Conservation (phyloP, 495 filamentous ascomycete genomes). For the Penicillium dipodomyicola region DNA sequence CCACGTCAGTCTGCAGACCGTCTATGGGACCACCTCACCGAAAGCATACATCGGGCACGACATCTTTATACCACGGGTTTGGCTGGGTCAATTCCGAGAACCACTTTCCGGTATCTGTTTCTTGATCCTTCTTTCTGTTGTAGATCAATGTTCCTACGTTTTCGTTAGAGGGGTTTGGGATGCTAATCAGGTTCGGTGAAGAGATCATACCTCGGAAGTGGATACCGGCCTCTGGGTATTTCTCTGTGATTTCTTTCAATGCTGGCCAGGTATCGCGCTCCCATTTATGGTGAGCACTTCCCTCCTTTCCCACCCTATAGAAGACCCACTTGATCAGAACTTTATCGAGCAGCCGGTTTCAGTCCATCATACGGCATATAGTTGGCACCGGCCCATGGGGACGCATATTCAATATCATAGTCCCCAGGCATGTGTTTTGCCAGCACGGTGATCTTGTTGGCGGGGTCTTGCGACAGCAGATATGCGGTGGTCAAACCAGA, state of each 20-base stretch:
- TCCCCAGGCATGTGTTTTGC: constrained; percentile 98
- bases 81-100: constrained; percentile 61
- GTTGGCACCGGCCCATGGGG: constrained; percentile 94
- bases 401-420: constrained; percentile 95
- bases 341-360: background rate
- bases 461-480: constrained; percentile 65
- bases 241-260: constrained; percentile 59
- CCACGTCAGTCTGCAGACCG: constrained; percentile 4
- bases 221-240: constrained; percentile 82
- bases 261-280: constrained; percentile 68
- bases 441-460: constrained; percentile 73
- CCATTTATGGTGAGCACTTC: constrained; percentile 55
- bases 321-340: background rate
- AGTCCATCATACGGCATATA: constrained; percentile 66
- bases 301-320: constrained; percentile 51
- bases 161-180: background rate
- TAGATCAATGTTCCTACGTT: constrained; percentile 55
- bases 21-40: background rate
- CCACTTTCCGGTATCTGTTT: constrained; percentile 48
- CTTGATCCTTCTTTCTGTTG: constrained; percentile 60
- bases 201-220: constrained; percentile 69
- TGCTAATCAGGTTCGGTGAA: background rate
- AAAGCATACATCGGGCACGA: constrained; percentile 65
- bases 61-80: constrained; percentile 79
- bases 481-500: constrained; percentile 90